Evolutionary conservation across 2,329 filamentous ascomycete genomes (phyloP), one percentile per base, ranked within the genome.

Genomic region (Paramyrothecium sp.): DNA sequence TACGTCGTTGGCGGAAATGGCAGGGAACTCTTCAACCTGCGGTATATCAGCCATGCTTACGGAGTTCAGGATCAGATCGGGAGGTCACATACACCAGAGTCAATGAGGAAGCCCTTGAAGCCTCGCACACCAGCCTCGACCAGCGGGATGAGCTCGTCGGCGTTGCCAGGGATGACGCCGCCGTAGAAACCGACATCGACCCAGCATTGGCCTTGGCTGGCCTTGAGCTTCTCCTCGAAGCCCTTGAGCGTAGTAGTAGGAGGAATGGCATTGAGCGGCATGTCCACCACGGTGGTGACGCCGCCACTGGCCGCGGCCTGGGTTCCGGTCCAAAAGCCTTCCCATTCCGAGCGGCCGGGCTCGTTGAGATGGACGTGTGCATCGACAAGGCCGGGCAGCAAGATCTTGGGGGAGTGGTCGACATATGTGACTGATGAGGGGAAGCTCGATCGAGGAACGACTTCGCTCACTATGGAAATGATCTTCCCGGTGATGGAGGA

Each of bases 121-220:
- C 95, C 95, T 62, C 93, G 83, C 12, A 98, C 94, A 55, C 95
- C 95, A 46, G 87, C 89, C 56, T 91, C 83, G 1, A 98, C 90
- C 3, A 99, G 80, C 0, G 87, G 88, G 65, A 91, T 86, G 56
- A 99, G 77, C 67, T 98, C 87, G 12, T 83, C 74, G 3, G 88
- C 84, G 69, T 99, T 99, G 2, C 94, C 95, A 3, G 95, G 95
- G 51, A 99, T 87, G 44, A 98, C 87, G 33, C 95, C 95, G 23
- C 95, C 95, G 71, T 98, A 98, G 75, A 99, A 98, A 30, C 92
- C 95, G n/a, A 98, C 93, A 67, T 98, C 95, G 23, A 98, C 92
- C 94, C 94, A 99, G 76, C 94, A 97, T 76, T 98, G 89, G 34
- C 90, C 92, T 60, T 84, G 75, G 46, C 92, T 92, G 22, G 95